Evolutionary conservation across 345 rosid genomes (phyloP).

Genomic region (Microcos paniculata): DNA sequence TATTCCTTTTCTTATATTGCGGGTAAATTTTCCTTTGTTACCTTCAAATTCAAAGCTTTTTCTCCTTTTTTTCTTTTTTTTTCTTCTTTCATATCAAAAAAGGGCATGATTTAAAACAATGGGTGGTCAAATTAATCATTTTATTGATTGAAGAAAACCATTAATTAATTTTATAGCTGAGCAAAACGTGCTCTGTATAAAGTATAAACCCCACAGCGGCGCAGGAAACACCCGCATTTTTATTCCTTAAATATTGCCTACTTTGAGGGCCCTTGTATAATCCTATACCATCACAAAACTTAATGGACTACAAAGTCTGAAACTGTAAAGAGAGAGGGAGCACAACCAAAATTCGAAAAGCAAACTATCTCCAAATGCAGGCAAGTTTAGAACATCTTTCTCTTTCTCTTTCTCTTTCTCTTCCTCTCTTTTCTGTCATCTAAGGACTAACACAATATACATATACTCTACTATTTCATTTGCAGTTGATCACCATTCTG

Average conservation of each 20-base stretch:
- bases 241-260: background rate
- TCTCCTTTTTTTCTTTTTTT: background rate
- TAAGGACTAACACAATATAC: background rate
- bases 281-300: background rate
- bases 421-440: background rate
- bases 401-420: background rate
- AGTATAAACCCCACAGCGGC: background rate
- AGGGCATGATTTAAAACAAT: background rate
- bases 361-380: background rate
- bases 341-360: background rate
- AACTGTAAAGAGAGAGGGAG: conserved; percentile 20
- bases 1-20: background rate
- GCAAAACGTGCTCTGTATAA: background rate
- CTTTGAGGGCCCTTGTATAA: background rate
- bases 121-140: no score
- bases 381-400: background rate
- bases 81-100: no score
- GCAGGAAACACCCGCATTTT: background rate
- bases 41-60: background rate
- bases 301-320: background rate
- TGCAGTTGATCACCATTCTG: conserved; percentile 35
- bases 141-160: background rate
- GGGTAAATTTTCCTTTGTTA: no score
- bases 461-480: background rate
- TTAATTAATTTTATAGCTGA: background rate